Base-by-base conservation (phyloP, 768 basidiomycete genomes). In the Mycena rosella region DNA sequence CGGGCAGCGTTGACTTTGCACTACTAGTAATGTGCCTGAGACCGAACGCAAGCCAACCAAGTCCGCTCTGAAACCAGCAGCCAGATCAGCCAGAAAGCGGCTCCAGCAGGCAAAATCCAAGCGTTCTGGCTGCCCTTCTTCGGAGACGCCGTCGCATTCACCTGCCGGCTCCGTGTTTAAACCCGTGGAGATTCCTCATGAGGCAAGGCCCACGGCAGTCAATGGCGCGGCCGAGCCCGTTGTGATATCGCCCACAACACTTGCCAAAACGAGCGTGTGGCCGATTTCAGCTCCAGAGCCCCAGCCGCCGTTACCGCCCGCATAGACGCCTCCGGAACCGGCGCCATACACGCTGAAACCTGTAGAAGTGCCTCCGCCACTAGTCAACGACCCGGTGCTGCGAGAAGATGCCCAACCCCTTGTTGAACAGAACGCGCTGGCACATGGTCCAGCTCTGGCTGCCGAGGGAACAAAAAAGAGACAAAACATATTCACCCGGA, bases 401-500 rank as follows among this genome's bases (percentile, higher is more conserved):
- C 58, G 22, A 51, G 42, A 60, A 58, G 24, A 49, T 20, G 20
- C 22, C 38, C 60, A 55, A n/a, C 30, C 30, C 20, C 66, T 44
- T 56, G 49, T 44, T 52, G 68, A 45, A n/a, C n/a, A n/a, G n/a
- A n/a, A n/a, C n/a, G n/a, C n/a, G n/a, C n/a, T 56, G 70, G 13
- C 76, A 76, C 45, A 86, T n/a, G n/a, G n/a, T n/a, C n/a, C n/a
- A n/a, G n/a, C n/a, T n/a, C n/a, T n/a, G n/a, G n/a, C 88, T 29
- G 80, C 83, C 9, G 93, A 95, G 76, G 85, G 86, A 69, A 83
- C 82, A 2, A 94, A 94, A 83, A 95, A 93, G 75, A 82, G 88
- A 72, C 89, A 91, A 75, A 94, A 92, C 75, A 82, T 91, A 27
- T 70, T 96, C 18, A 94, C 92, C 42, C 85, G 98, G 64, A 96